Percentiles rank a stretch among this genome's conserved stretches.
phyloP scores from a whole-genome alignment of 352 stramenopile genomes.

The Globisporangium sylvaticum region DNA sequence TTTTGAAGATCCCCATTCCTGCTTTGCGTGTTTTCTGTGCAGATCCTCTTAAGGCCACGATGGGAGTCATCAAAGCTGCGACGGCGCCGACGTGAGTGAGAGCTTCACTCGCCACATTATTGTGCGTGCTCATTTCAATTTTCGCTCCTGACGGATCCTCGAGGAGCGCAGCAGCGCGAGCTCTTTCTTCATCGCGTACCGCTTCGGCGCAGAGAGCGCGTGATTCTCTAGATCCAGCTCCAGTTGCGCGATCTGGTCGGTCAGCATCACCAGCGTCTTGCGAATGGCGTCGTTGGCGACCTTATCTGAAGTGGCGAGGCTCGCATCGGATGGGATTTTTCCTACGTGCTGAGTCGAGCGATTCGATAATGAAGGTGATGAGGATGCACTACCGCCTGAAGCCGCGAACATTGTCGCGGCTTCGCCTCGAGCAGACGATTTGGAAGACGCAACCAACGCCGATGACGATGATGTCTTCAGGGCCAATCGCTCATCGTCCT shows the following conservation, averaged over 20 bases:
- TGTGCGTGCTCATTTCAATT: constrained; percentile 12
- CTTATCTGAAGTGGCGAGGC: background rate
- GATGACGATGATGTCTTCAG: background rate
- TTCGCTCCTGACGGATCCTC: constrained; percentile 51
- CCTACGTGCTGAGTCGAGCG: background rate
- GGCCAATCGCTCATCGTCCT: background rate
- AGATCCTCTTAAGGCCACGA: background rate
- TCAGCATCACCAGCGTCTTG: constrained; percentile 24
- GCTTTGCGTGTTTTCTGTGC: background rate
- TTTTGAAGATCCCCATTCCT: background rate
- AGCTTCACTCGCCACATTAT: background rate
- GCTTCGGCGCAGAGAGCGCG: constrained; percentile 62
- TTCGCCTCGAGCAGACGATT: background rate
- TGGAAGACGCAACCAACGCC: background rate
- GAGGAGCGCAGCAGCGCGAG: constrained; percentile 62
- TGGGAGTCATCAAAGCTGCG: background rate
- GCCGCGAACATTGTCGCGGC: background rate
- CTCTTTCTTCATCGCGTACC: constrained; percentile 82
- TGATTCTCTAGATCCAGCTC: constrained; percentile 63
- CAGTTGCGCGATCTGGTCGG: constrained; percentile 43
- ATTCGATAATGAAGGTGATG: background rate
- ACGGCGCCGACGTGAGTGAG: background rate
- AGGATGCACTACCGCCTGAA: background rate
- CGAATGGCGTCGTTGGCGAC: background rate
- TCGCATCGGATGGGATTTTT: background rate